These are phyloP conservation scores for Aurantiochytrium sp. DNA, from an alignment of 108 stramenopile species.

Conservation along the genomic window DNA sequence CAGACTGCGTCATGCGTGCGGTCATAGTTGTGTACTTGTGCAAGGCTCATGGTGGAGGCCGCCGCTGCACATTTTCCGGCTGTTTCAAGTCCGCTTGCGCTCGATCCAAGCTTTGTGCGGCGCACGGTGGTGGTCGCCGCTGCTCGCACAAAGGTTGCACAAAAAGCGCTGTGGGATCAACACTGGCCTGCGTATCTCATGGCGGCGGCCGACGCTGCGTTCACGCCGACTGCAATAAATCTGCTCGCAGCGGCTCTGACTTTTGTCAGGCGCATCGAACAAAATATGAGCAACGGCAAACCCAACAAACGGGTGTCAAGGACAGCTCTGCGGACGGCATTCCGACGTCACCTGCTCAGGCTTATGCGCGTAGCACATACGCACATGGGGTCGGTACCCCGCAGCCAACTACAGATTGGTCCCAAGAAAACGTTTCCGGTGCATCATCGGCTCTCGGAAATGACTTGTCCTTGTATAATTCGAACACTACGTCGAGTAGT, in stretches of 20 bases:
- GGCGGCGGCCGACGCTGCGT: background rate
- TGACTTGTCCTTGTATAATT: too few relatives aligned
- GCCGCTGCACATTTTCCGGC: background rate
- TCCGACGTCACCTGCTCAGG: too few relatives aligned
- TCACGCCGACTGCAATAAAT: background rate
- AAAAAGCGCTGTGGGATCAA: background rate
- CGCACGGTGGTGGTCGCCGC: background rate
- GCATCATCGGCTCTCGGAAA: too few relatives aligned
- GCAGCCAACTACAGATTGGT: too few relatives aligned
- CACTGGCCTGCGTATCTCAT: background rate
- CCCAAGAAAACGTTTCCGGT: too few relatives aligned
- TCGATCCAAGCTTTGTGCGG: background rate
- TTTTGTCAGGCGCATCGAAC: slow-evolving; percentile 31
- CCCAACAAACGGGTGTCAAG: too few relatives aligned
- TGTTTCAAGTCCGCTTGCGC: background rate
- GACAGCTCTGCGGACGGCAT: too few relatives aligned
- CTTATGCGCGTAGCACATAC: too few relatives aligned
- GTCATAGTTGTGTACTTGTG: background rate
- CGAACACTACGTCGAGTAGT: too few relatives aligned
- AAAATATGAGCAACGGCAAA: background rate
- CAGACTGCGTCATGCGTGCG: background rate
- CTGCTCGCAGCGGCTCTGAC: background rate
- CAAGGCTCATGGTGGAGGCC: background rate
- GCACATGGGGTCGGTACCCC: too few relatives aligned
- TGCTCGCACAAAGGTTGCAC: background rate